These are phyloP conservation scores for Acrocalymma vagum DNA, from an alignment of 2,329 filamentous ascomycete species.

Conservation along the genomic window DNA sequence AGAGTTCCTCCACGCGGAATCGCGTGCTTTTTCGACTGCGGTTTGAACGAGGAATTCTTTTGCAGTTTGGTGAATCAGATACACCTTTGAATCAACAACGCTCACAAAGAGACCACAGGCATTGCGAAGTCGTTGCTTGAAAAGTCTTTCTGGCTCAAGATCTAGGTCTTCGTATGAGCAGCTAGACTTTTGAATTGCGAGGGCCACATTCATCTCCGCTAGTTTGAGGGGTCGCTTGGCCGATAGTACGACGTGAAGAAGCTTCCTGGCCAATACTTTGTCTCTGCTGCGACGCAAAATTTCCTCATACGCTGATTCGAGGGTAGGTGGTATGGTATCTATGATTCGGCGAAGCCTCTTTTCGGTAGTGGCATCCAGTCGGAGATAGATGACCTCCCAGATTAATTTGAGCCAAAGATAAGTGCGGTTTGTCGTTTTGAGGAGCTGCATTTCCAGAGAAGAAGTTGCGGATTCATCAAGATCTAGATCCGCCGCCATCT, in stretches of 20 bases:
- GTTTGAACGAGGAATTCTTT: conserved; percentile 11
- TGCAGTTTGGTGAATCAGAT: conserved; percentile 12
- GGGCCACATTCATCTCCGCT: conserved; percentile 1
- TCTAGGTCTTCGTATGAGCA: conserved; percentile 6
- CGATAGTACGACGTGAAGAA: too few species aligned
- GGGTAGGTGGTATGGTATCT: conserved; percentile 1
- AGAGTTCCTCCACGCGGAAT: too few species aligned
- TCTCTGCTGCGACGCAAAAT: neutral
- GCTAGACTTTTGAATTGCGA: neutral
- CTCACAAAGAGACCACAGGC: conserved; percentile 8
- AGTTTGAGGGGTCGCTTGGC: neutral
- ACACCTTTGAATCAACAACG: conserved; percentile 4
- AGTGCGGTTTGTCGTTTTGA: conserved; percentile 22
- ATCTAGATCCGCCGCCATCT: conserved; percentile 16
- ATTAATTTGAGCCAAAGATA: too few species aligned
- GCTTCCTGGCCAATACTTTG: neutral
- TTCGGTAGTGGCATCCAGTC: too few species aligned
- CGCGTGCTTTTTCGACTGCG: too few species aligned
- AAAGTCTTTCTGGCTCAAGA: neutral
- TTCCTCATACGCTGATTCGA: neutral
- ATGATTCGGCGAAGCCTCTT: too few species aligned
- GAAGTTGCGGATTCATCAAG: conserved; percentile 17
- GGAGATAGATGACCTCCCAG: too few species aligned
- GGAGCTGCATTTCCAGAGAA: conserved; percentile 16
- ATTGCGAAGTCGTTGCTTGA: neutral